Base-by-base conservation (phyloP, 2,329 filamentous ascomycete species). In the Diaporthe batatas region DNA sequence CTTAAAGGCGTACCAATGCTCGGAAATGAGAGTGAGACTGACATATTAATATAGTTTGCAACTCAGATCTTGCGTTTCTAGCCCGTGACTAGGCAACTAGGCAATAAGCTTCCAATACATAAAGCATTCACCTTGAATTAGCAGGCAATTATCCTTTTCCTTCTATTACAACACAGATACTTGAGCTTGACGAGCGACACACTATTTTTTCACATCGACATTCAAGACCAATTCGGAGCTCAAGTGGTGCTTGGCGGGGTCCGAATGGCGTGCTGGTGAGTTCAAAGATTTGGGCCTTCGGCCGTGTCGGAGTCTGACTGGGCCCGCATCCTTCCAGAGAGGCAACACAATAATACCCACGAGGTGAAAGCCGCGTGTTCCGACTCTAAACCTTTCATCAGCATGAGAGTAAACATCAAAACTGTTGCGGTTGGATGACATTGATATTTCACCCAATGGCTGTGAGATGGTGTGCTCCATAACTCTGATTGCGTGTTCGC, bases 381-480 rank as follows among this genome's bases (percentile, higher is more conserved):
- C 34, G 34, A 36, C 34, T 11, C 34, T 36, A 36, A 36, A 36
- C 34, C 10, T 36, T 36, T 11, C 34, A 11, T 36, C 21, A 34
- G n/a, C 6, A 51, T 21, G 6, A 8, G 21, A 16, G 47, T 6
- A 8, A 14, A 25, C 2, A 18, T 16, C 29, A 11, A 23, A 25
- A 36, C 6, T 51, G 59, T 14, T 51, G 21, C 10, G 7, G 29
- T 34, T 1, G 14, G 21, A 51, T 65, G 11, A 42, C 59, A 49
- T n/a, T n/a, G n/a, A n/a, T 21, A 34, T 6, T 23, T 21, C 3
- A 25, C 42, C 42, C 29, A 34, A 34, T 34, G 42, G 25, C 59
- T 6, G 25, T 32, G 25, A 51, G 23, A 59, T 57, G 57, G 32
- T 73, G 68, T 69, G 72, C 76, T 74, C 69, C 73, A 72, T 65